These are phyloP conservation scores for Penstemon eatonii DNA, from an alignment of 257 asterid genomes.

Conservation along the genomic window DNA sequence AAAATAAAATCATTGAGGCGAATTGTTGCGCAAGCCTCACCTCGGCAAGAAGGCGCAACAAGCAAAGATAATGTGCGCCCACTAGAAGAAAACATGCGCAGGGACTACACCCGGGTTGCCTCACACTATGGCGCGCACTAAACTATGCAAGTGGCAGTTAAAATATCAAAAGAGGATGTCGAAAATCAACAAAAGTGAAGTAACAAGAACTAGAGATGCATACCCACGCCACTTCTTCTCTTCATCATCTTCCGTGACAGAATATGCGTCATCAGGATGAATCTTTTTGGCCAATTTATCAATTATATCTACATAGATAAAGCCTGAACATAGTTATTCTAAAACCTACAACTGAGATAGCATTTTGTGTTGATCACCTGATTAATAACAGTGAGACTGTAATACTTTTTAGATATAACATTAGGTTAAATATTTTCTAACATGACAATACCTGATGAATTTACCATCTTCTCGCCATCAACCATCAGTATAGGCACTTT, in stretches of 20 bases:
- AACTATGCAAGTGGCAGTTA: not conserved
- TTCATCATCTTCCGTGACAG: constrained; percentile 52
- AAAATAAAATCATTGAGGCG: too few relatives aligned
- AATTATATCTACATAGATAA: constrained; percentile 58
- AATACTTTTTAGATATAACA: constrained; percentile 8
- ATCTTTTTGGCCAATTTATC: constrained; percentile 51
- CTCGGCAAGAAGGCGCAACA: too few relatives aligned
- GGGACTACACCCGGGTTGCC: too few relatives aligned
- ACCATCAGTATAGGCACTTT: constrained; percentile 84
- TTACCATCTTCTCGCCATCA: constrained; percentile 79
- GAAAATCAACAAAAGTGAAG: not conserved
- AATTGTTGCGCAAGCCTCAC: too few relatives aligned
- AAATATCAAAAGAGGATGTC: constrained; percentile 3
- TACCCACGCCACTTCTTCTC: constrained; percentile 90
- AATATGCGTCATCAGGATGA: constrained; percentile 34
- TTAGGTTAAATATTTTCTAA: not conserved
- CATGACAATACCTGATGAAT: constrained; percentile 65
- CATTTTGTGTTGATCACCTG: not conserved
- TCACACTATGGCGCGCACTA: too few relatives aligned
- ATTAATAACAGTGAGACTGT: not conserved
- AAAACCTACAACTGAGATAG: constrained; percentile 6
- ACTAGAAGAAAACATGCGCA: too few relatives aligned
- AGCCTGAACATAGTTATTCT: constrained; percentile 1
- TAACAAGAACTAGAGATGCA: constrained; percentile 21
- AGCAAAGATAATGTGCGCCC: too few relatives aligned